Evolutionary conservation across 2,329 filamentous ascomycete species (phyloP).

Genomic region (Monilinia fructigena): DNA sequence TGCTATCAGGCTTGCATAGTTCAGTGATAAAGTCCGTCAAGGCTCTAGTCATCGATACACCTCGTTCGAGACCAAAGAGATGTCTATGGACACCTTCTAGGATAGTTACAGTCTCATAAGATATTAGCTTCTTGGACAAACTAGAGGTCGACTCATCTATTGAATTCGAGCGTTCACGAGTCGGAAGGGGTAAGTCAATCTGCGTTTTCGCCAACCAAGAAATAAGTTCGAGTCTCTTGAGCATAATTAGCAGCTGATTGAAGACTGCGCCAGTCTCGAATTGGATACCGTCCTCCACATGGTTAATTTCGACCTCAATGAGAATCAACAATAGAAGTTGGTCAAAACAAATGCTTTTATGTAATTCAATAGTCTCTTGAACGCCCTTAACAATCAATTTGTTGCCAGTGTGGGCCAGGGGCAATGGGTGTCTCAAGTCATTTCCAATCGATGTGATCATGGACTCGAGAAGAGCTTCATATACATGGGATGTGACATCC

Average conservation of each 20-base stretch:
- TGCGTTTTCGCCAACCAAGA: slow-evolving; percentile 64
- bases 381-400: slow-evolving; percentile 72
- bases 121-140: slow-evolving; percentile 44
- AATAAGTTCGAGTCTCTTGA: slow-evolving; percentile 73
- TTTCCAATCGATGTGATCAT: slow-evolving; percentile 45
- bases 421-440: slow-evolving; percentile 38
- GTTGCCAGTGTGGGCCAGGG: slow-evolving; percentile 72
- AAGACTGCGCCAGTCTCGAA: slow-evolving; percentile 72
- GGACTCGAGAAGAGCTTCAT: slow-evolving; percentile 51
- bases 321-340: slow-evolving; percentile 81
- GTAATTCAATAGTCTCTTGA: slow-evolving; percentile 73
- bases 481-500: slow-evolving; percentile 56
- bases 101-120: slow-evolving; percentile 54
- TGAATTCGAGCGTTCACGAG: slow-evolving; percentile 43
- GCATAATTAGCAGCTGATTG: slow-evolving; percentile 64
- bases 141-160: slow-evolving; percentile 34
- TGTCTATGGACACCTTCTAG: slow-evolving; percentile 61
- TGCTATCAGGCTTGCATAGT: slow-evolving; percentile 62
- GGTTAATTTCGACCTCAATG: slow-evolving; percentile 79
- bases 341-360: slow-evolving; percentile 74
- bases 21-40: slow-evolving; percentile 68
- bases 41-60: slow-evolving; percentile 53
- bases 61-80: slow-evolving; percentile 59
- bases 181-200: slow-evolving; percentile 51
- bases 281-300: slow-evolving; percentile 64